Percentiles rank a stretch among this genome's conserved stretches.
These are phyloP conservation scores for Barnettozyma californica DNA, from an alignment of 805 yeast species.

Conservation along the genomic window DNA sequence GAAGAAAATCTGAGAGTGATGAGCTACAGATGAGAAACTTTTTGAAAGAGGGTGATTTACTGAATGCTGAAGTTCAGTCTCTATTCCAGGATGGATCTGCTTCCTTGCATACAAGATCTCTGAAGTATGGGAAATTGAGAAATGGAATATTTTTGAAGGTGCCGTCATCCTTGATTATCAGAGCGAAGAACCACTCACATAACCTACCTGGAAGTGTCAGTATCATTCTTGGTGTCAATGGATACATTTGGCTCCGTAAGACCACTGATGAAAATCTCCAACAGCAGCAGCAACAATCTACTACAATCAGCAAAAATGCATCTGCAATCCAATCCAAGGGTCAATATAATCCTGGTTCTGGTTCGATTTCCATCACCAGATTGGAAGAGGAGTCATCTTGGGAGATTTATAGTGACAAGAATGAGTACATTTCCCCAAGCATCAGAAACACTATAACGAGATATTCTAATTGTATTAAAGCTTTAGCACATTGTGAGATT, in stretches of 20 bases:
- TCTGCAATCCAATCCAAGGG: conserved; percentile 25
- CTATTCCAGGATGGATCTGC: conserved; percentile 88
- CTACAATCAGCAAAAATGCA: conserved; percentile 29
- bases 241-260: conserved; percentile 87
- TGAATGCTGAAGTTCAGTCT: conserved; percentile 94
- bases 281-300: conserved; percentile 26
- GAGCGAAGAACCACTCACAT: conserved; percentile 84
- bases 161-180: conserved; percentile 75
- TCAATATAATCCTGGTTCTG: conserved; percentile 50
- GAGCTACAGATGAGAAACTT: conserved; percentile 94
- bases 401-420: conserved; percentile 91
- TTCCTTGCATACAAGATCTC: conserved; percentile 88
- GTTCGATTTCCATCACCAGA: conserved; percentile 69
- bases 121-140: conserved; percentile 91
- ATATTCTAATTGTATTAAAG: conserved; percentile 77
- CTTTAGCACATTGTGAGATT: conserved; percentile 77
- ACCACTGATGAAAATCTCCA: conserved; percentile 36
- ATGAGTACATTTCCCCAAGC: conserved; percentile 60
- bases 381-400: conserved; percentile 89
- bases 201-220: conserved; percentile 92
- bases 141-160: conserved; percentile 81
- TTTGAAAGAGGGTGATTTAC: conserved; percentile 90
- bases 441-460: conserved; percentile 73
- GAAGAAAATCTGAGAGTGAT: conserved; percentile 92
- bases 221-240: conserved; percentile 88